Base-by-base conservation (phyloP, 306 rosid genomes). In the Carpinus viminea region DNA sequence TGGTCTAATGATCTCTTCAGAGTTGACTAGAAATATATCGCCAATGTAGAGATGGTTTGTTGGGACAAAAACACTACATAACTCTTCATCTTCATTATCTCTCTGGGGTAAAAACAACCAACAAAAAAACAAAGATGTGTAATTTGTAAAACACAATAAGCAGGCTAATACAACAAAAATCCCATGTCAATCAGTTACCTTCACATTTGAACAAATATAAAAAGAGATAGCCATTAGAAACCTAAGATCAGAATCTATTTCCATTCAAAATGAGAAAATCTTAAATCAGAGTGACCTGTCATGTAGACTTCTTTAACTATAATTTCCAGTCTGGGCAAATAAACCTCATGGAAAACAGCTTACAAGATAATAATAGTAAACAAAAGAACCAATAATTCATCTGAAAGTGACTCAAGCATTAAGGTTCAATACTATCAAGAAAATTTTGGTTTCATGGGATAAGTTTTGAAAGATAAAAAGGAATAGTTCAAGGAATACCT, bases 51-150 rank as follows among this genome's bases (percentile, higher is more conserved):
- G 88, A 83, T 91, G 98, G 85, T 93, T 93, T 17, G 97, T 91
- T 68, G 98, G 98, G 86, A 93, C 93, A 76, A 91, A 93, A 74
- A 93, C 98, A 76, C 98, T 91, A 34, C 98, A 93, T 38, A 93
- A 84, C 86, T 93, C 98, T 79, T 93, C 98, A 60, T 93, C 97
- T 87, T 90, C 94, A 26, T 88, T 82, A 50, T 89, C 94, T 84
- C 85, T 87, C 97, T 93, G 91, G 61, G 57, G 46, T 16, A 61
- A 72, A 47, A 72, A 74, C 26, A 70, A 82, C 20, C 69, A 26
- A 56, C 36, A 55, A 31, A 45, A 41, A 79, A 74, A 51, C 0
- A 24, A 24, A 61, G 73, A 74, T 68, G 15, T 48, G 73, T 64
- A 74, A 72, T 52, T 16, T 24, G 82, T 21, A 68, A 26, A 73